phyloP scores from a whole-genome alignment of 2,329 filamentous ascomycete genomes.

The Microdochium trichocladiopsis region DNA sequence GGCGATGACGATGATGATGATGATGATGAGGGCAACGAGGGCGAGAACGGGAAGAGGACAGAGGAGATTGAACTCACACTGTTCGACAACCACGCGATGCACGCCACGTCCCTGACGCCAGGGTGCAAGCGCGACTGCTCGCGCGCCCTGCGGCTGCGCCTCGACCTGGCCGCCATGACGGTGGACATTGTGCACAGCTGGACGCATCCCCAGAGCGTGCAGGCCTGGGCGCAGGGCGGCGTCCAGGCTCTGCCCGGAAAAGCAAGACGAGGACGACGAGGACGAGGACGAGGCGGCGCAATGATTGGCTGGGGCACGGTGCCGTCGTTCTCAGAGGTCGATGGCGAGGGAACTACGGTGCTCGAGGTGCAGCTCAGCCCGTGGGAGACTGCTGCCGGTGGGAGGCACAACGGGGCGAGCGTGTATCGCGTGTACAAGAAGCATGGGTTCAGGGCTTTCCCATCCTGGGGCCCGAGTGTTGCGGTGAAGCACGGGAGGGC shows the following conservation, averaged over 20 bases:
- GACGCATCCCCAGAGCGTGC: conserved; percentile 18
- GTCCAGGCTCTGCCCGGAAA: conserved; percentile 47
- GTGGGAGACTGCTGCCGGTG: conserved; percentile 32
- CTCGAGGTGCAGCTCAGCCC: conserved; percentile 34
- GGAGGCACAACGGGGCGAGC: conserved; percentile 19
- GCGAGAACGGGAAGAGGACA: too few species aligned
- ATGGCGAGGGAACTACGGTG: conserved; percentile 36
- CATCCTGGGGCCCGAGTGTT: conserved; percentile 13
- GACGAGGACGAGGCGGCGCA: conserved; percentile 41
- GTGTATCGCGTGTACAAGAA: conserved; percentile 50
- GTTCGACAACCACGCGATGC: conserved; percentile 27
- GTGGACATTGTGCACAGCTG: conserved; percentile 36
- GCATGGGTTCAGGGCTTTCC: conserved; percentile 37
- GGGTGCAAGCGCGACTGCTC: conserved; percentile 17
- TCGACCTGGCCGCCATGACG: conserved; percentile 34
- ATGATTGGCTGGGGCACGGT: conserved; percentile 50
- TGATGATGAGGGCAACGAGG: too few species aligned
- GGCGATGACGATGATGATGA: too few species aligned
- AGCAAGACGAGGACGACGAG: too few species aligned
- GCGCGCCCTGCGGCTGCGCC: conserved; percentile 36
- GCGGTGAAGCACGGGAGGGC: conserved; percentile 11
- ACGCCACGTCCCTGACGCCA: conserved; percentile 11
- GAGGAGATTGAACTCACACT: conserved; percentile 20
- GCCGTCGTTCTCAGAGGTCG: conserved; percentile 38
- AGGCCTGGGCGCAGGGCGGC: conserved; percentile 34